phyloP scores from a whole-genome alignment of 495 filamentous ascomycete species.

The Xylaria venustula region DNA sequence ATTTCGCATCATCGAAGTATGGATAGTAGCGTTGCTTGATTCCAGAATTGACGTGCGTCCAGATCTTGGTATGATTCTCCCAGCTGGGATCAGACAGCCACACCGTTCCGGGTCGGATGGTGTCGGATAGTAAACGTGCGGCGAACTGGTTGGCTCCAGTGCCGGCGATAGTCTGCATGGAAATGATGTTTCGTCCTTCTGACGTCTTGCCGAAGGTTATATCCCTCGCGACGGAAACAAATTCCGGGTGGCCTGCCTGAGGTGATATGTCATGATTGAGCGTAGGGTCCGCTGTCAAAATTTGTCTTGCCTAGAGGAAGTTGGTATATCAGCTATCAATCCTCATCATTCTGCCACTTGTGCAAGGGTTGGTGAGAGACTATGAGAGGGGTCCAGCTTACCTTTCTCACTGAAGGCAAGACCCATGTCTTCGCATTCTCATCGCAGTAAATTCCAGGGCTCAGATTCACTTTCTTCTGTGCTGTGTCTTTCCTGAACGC shows the following conservation, averaged over 20 bases:
- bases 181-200: constrained; percentile 11
- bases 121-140: constrained; percentile 55
- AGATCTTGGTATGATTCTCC: constrained; percentile 20
- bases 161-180: constrained; percentile 58
- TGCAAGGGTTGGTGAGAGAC: constrained; percentile 20
- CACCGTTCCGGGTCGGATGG: constrained; percentile 20
- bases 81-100: constrained; percentile 11
- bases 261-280: background rate
- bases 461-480: background rate
- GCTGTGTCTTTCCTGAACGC: background rate
- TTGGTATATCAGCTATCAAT: background rate
- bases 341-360: constrained; percentile 36
- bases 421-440: constrained; percentile 55
- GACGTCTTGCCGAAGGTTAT: background rate
- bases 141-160: constrained; percentile 60
- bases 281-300: background rate
- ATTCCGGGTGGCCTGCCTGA: background rate
- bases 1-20: constrained; percentile 46
- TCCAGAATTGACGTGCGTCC: background rate
- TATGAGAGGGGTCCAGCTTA: background rate
- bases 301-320: background rate
- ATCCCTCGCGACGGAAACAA: background rate
- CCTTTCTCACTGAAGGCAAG: constrained; percentile 43
- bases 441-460: constrained; percentile 43
- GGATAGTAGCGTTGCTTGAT: constrained; percentile 23